Base-by-base conservation (phyloP, 192 early-diverging fungal genomes). In the Dispira simplex region DNA sequence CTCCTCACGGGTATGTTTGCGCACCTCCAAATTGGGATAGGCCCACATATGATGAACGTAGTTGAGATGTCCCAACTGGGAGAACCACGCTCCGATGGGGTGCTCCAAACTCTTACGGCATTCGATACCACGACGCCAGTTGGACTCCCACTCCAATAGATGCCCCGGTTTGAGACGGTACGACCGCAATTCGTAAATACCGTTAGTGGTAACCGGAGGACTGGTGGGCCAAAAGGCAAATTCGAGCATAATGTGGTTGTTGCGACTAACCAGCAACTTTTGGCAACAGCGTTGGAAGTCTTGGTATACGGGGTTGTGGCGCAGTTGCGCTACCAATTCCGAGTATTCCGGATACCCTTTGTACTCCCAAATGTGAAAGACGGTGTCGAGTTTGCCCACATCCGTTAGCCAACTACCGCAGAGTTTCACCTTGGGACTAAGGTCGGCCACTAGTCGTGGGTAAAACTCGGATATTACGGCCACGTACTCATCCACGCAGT, bases 31-130 rank as follows among this genome's bases (percentile, higher is more conserved):
- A 66, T 93, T 86, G 39, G 88, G 81, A 70, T 97, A 92, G 68
- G 81, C 81, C 91, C 91, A 92, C 77, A 93, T 83, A 63, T 97
- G 93, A 70, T 94, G 91, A 6, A 97, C 93, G 63, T 81, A 82
- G 71, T 93, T 91, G 47, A 97, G 71, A 20, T 79, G 70, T 23
- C 92, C 92, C 27, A 95, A 78, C 75, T 97, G 94, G 47, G 83
- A 87, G 70, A 97, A 97, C 94, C 94, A 97, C 6, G 92, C 94
- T 14, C 94, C 94, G 59, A 97, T 86, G 28, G 92, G 94, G 65
- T 89, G 85, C 67, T 91, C 91, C 68, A 89, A 88, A 70, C 91
- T 83, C 48, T 81, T 76, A 28, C 93, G 78, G 66, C 88, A 92
- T 63, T 93, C 90, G 21, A 97, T 78, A 63, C 93, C 93, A 39